Percentiles rank a stretch among this genome's conserved stretches.
These are phyloP conservation scores for Sporobolomyces roseus DNA, from an alignment of 768 basidiomycete genomes.

Conservation along the genomic window DNA sequence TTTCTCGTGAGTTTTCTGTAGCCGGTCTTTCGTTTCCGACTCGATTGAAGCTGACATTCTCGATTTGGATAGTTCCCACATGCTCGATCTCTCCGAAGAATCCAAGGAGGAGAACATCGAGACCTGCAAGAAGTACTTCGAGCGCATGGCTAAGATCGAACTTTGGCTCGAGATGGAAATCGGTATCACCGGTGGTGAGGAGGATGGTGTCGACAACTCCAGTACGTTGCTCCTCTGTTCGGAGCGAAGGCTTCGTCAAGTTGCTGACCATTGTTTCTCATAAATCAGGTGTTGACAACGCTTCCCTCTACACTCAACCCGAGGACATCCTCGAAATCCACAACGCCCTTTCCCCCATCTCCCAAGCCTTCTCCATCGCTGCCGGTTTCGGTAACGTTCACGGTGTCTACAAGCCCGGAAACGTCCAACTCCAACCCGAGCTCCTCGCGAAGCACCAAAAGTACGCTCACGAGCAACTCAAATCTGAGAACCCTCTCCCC, in stretches of 20 bases:
- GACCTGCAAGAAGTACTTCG: conserved; percentile 88
- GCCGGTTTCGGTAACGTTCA: conserved; percentile 99
- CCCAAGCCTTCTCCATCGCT: conserved; percentile 94
- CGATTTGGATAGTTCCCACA: conserved; percentile 64
- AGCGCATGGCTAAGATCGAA: conserved; percentile 84
- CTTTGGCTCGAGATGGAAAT: conserved; percentile 99
- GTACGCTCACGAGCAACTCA: conserved; percentile 64
- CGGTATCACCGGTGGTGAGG: conserved; percentile 98
- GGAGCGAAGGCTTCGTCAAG: too few species aligned
- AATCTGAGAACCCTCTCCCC: conserved; percentile 65
- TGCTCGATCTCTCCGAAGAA: conserved; percentile 93
- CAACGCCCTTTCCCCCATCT: conserved; percentile 71
- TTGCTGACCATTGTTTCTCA: neutral
- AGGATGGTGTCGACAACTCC: conserved; percentile 98
- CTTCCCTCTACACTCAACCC: conserved; percentile 91
- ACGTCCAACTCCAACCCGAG: conserved; percentile 87
- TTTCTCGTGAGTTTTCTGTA: conserved; percentile 57
- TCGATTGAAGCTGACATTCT: neutral
- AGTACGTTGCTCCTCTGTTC: neutral
- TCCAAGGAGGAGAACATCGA: conserved; percentile 82
- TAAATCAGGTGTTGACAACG: conserved; percentile 71
- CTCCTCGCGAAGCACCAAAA: conserved; percentile 86
- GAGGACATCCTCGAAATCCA: conserved; percentile 92
- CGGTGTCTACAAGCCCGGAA: conserved; percentile 98
- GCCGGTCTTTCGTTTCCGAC: too few species aligned